Conservation (phyloP, 495 filamentous ascomycete genomes). For the Thozetella sp. region DNA sequence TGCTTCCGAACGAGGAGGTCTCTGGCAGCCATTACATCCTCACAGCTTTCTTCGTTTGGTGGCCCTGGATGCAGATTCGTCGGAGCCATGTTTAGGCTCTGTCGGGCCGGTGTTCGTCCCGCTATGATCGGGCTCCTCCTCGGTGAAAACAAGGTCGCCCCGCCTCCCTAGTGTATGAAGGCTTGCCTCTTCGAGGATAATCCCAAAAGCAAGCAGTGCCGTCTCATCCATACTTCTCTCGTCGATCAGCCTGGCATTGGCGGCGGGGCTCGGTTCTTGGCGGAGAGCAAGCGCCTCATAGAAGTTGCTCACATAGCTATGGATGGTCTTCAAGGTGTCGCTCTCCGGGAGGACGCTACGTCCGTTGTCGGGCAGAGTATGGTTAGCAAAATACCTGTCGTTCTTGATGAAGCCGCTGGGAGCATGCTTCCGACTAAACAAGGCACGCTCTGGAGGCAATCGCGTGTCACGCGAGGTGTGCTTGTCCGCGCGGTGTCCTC, state of each 20-base stretch:
- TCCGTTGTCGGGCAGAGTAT: conserved; percentile 41
- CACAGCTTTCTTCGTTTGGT: conserved; percentile 5
- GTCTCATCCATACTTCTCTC: conserved; percentile 82
- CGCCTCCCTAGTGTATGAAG: conserved; percentile 64
- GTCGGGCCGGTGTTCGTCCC: not conserved
- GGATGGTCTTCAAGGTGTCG: conserved; percentile 75
- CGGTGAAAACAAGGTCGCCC: conserved; percentile 76
- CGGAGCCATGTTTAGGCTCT: not conserved
- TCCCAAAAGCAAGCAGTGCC: conserved; percentile 77
- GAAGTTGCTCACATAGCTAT: conserved; percentile 73
- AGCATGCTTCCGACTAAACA: conserved; percentile 65
- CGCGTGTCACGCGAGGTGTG: conserved; percentile 50
- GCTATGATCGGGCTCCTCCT: conserved; percentile 45
- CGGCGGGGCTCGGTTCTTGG: conserved; percentile 15
- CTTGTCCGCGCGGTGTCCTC: conserved; percentile 48
- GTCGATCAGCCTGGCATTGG: conserved; percentile 29
- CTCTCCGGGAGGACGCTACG: conserved; percentile 61
- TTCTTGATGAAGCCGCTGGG: conserved; percentile 67
- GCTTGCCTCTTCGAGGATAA: conserved; percentile 78
- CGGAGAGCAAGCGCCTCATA: conserved; percentile 51
- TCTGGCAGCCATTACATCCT: too few species aligned
- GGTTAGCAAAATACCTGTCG: conserved; percentile 67
- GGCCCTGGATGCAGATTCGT: not conserved
- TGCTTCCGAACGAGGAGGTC: too few species aligned
- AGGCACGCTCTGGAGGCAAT: conserved; percentile 72